Percentiles rank a stretch among this genome's conserved stretches.
Conservation (phyloP, 225 moss, liverwort and hornwort species). For the Polytrichum formosum region DNA sequence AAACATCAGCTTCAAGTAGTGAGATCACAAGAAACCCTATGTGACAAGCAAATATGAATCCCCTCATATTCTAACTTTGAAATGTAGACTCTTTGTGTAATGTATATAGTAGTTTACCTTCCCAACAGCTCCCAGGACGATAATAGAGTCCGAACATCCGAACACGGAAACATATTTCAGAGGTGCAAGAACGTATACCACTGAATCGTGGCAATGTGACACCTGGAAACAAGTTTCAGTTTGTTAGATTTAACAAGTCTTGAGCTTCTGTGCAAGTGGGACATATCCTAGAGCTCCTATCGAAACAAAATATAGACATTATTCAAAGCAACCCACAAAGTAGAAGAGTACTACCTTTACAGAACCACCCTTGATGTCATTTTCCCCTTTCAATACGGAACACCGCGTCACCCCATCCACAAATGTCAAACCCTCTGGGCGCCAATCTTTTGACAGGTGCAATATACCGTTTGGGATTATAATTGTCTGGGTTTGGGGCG, state of each 20-base stretch:
- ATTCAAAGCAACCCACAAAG: too few relatives aligned
- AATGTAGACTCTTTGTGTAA: too few relatives aligned
- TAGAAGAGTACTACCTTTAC: conserved; percentile 32
- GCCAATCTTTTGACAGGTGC: conserved; percentile 47
- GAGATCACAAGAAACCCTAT: too few relatives aligned
- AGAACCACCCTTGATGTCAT: conserved; percentile 45
- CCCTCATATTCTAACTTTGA: too few relatives aligned
- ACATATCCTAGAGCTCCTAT: too few relatives aligned
- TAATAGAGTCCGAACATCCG: conserved; percentile 64
- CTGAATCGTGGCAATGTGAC: conserved; percentile 58
- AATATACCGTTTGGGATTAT: conserved; percentile 36
- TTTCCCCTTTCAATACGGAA: conserved; percentile 52
- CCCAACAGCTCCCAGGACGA: conserved; percentile 63
- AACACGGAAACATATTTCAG: conserved; percentile 62
- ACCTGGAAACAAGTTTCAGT: conserved; percentile 23
- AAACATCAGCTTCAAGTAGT: too few relatives aligned
- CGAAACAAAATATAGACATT: too few relatives aligned
- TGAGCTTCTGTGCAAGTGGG: too few relatives aligned
- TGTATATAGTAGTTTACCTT: conserved; percentile 28
- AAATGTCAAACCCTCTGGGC: conserved; percentile 59
- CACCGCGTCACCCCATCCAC: conserved; percentile 59
- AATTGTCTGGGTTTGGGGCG: conserved; percentile 27
- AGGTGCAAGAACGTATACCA: conserved; percentile 57
- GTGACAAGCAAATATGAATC: too few relatives aligned
- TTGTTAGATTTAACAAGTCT: background rate